Conservation (phyloP, 2,329 filamentous ascomycete genomes). For the Cladosporium phlei region DNA sequence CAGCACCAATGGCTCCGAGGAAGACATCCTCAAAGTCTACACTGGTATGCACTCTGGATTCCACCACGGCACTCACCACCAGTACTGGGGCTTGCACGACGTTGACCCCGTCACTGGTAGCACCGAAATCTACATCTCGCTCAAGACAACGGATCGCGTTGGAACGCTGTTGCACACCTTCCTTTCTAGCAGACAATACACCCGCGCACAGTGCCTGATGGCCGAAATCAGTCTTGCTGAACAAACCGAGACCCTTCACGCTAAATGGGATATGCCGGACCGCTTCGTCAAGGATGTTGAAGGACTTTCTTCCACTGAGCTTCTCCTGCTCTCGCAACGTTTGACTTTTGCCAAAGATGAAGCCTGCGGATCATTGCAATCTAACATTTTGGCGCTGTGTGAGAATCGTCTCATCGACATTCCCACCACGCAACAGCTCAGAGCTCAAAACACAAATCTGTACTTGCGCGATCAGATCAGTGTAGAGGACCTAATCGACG, state of each 20-base stretch:
- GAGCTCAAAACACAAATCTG: constrained; percentile 29
- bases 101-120: constrained; percentile 20
- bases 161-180: constrained; percentile 45
- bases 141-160: constrained; percentile 39
- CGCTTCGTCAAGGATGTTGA: constrained; percentile 41
- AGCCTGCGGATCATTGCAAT: not conserved
- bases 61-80: constrained; percentile 18
- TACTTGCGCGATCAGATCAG: constrained; percentile 40
- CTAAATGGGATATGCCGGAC: constrained; percentile 30
- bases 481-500: constrained; percentile 33
- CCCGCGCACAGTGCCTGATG: constrained; percentile 37
- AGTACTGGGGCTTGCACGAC: constrained; percentile 24
- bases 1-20: constrained; percentile 10
- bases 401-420: constrained; percentile 15
- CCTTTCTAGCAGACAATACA: constrained; percentile 37
- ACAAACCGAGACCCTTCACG: constrained; percentile 9
- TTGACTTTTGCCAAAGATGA: constrained; percentile 11
- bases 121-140: constrained; percentile 40
- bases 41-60: constrained; percentile 24
- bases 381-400: not conserved
- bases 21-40: constrained; percentile 18
- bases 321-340: constrained; percentile 37
- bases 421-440: constrained; percentile 15
- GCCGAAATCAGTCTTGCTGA: constrained; percentile 33
- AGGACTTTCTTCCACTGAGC: constrained; percentile 39